phyloP scores from a whole-genome alignment of 805 yeast species.

The Millerozyma miso region DNA sequence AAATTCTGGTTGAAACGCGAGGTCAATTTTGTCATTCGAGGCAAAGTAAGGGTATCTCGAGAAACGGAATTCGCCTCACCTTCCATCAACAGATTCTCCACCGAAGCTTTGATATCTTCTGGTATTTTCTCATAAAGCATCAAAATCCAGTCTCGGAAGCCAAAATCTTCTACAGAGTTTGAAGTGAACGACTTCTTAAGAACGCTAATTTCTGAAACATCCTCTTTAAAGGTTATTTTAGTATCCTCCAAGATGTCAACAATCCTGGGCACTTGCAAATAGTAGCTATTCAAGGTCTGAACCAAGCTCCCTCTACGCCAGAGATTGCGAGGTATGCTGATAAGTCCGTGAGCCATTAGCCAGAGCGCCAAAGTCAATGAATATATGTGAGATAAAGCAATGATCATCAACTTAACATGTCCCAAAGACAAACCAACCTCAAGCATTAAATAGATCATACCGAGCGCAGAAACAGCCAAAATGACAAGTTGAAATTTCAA shows the following conservation, averaged over 20 bases:
- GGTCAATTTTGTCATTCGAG: slow-evolving; percentile 49
- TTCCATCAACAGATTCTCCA: slow-evolving; percentile 27
- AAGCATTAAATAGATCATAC: slow-evolving; percentile 54
- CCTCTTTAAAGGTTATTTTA: slow-evolving; percentile 57
- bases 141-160: slow-evolving; percentile 62
- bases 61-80: slow-evolving; percentile 17
- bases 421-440: slow-evolving; percentile 48
- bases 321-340: slow-evolving; percentile 55
- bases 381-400: slow-evolving; percentile 75
- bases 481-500: slow-evolving; percentile 58
- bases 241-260: slow-evolving; percentile 64
- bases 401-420: slow-evolving; percentile 61
- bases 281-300: slow-evolving; percentile 31
- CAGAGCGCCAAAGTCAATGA: slow-evolving; percentile 71
- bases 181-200: slow-evolving; percentile 43
- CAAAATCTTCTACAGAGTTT: slow-evolving; percentile 25
- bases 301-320: slow-evolving; percentile 34
- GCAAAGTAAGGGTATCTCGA: slow-evolving; percentile 32
- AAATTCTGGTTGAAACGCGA: slow-evolving; percentile 48
- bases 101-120: slow-evolving; percentile 25
- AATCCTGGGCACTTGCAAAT: slow-evolving; percentile 51
- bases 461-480: slow-evolving; percentile 48
- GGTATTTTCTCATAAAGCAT: slow-evolving; percentile 47
- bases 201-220: slow-evolving; percentile 53
- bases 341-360: slow-evolving; percentile 81